Evolutionary conservation across 2,329 filamentous ascomycete genomes (phyloP), one percentile per base, ranked within the genome.

Genomic region (Paecilomyces sp.): DNA sequence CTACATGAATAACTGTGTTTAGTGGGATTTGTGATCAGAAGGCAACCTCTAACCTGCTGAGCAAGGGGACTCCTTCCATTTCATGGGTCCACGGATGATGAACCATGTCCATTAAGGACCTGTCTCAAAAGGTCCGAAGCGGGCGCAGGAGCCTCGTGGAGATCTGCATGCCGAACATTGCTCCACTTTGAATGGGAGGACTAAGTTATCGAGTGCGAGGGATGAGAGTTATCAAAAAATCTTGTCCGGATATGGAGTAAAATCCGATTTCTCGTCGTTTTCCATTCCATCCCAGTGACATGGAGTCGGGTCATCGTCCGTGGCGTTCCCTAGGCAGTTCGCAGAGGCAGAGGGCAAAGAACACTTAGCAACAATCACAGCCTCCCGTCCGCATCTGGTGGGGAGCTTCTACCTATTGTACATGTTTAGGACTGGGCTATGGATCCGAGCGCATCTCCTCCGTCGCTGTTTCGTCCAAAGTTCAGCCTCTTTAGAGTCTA

Each of bases 41-140:
- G 28, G 30, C 41, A 55, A 56, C 52, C 24, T 58, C 54, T 54
- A 53, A 54, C 33, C 60, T 57, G 60, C 59, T 54, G 60, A 61
- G 51, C 60, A 55, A 61, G 30, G 54, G 53, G 28, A 53, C 8
- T 13, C n/a, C 24, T 53, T 53, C 8, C n/a, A 30, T 53, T 30
- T 22, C 51, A 25, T 30, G 51, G 51, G 51, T 24, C 51, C 51
- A 53, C 51, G 51, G 13, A 11, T 30, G 22, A 3, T 53, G 11
- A 53, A 30, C 51, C 51, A 53, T 25, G 51, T 12, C 51, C 51
- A 30, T 25, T 53, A 25, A 53, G 51, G 8, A 53, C 22, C 51
- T 53, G 51, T 53, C 51, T 25, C 51, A 53, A 53, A 53, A 53
- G 28, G 51, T 13, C 51, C 51, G 51, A 53, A 30, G 28, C 51